phyloP scores from a whole-genome alignment of 257 asterid genomes.

The Solanum clarkiae region DNA sequence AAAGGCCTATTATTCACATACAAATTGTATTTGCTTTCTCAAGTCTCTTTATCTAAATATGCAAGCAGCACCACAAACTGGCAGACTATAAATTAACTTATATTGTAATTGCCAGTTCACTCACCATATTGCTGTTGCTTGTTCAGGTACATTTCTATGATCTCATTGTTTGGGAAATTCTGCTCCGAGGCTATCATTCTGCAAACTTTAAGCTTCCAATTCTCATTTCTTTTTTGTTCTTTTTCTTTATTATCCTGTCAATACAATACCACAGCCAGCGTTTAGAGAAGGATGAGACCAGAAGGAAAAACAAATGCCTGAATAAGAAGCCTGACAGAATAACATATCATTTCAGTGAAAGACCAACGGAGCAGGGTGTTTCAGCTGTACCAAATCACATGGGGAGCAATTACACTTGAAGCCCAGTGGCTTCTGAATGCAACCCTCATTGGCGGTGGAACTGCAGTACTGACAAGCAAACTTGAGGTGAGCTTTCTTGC shows the following conservation, averaged over 20 bases:
- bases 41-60: background rate
- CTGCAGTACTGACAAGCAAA: slow-evolving; percentile 58
- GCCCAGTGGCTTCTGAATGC: slow-evolving; percentile 50
- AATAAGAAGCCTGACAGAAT: background rate
- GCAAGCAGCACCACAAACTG: background rate
- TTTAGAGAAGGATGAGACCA: background rate
- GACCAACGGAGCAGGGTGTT: background rate
- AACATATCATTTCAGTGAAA: background rate
- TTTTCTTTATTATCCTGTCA: slow-evolving; percentile 62
- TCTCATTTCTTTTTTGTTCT: slow-evolving; percentile 40
- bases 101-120: background rate
- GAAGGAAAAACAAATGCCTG: slow-evolving; percentile 5
- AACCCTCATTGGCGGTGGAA: slow-evolving; percentile 37
- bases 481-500: slow-evolving; percentile 64
- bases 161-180: slow-evolving; percentile 60
- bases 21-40: background rate
- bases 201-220: slow-evolving; percentile 63
- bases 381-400: slow-evolving; percentile 47
- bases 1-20: background rate
- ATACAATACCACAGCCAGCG: background rate
- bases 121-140: slow-evolving; percentile 40
- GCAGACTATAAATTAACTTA: background rate
- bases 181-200: slow-evolving; percentile 54
- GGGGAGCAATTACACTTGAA: slow-evolving; percentile 66
- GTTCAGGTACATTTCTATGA: slow-evolving; percentile 54